Evolutionary conservation across 768 basidiomycete species (phyloP).

Genomic region (Rhodotorula toruloides): DNA sequence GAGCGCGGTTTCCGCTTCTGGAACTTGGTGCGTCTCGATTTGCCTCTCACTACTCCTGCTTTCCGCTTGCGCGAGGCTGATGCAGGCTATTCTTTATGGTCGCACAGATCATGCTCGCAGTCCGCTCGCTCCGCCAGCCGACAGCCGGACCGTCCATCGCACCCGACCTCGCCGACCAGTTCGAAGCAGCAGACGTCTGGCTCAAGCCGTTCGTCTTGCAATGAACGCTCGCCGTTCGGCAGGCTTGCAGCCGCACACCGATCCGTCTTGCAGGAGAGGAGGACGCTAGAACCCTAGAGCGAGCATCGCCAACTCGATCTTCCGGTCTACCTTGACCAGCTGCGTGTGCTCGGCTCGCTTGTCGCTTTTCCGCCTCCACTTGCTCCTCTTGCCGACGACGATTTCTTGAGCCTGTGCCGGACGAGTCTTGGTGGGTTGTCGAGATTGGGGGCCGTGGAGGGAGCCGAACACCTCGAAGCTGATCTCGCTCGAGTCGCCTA

Average conservation of each 20-base stretch:
- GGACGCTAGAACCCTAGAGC: not conserved
- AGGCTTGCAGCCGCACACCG: not conserved
- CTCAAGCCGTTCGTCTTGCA: conserved; percentile 56
- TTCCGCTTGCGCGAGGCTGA: too few species aligned
- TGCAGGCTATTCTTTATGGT: conserved; percentile 2
- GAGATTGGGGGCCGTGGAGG: too few species aligned
- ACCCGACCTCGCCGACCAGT: conserved; percentile 85
- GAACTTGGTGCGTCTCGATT: conserved; percentile 71
- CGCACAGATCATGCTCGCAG: conserved; percentile 71
- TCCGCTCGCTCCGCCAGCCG: conserved; percentile 68
- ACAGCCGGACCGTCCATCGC: conserved; percentile 67
- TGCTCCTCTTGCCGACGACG: not conserved
- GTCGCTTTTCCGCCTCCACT: not conserved
- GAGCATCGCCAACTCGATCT: not conserved
- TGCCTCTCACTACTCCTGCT: not conserved
- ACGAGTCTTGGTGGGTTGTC: too few species aligned
- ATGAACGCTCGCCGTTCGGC: not conserved
- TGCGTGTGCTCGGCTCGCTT: too few species aligned
- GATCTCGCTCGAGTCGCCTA: too few species aligned
- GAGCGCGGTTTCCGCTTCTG: conserved; percentile 97
- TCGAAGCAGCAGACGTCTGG: conserved; percentile 93
- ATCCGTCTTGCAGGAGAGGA: not conserved
- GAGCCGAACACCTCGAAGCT: too few species aligned
- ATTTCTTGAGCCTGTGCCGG: too few species aligned
- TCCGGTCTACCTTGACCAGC: not conserved